Evolutionary conservation across 345 rosid species (phyloP), one percentile per base, ranked within the genome.

Genomic region (Combretum micranthum): DNA sequence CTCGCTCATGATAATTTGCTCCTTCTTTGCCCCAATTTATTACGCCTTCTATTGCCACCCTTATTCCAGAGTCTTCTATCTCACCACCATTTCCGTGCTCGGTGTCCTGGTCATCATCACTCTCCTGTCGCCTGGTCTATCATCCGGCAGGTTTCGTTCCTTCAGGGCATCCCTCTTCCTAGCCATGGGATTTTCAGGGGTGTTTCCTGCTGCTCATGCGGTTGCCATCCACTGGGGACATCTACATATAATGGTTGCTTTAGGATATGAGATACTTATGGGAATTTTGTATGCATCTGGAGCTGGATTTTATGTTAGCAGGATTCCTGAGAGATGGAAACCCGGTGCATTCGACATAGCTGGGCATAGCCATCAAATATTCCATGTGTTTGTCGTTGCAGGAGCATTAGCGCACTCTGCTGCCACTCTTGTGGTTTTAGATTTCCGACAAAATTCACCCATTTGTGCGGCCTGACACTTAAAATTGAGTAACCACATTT

Each of bases 291-390:
- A 90, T 22, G 82, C 80, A 39, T 72, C 68, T 0, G 99, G 99
- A 44, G 96, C 81, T 1, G 83, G 66, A 13, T 77, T 93, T 65
- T 87, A 90, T 4, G 74, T 85, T 9, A 63, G 74, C 44, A 80
- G 97, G 53, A 66, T 93, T 61, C 97, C 97, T 0, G 97, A 90
- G 63, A 73, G 84, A 55, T 93, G 97, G 97, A 85, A 81, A 65
- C 99, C 99, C 0, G 95, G 99, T 0, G 80, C 86, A n/a, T 94
- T 94, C 15, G 99, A 94, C 57, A 78, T 87, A 43, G 93, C 85
- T 20, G 96, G 99, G 48, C 99, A 94, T 53, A 94, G 95, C 58
- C 99, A 94, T 57, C 99, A 90, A 77, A 87, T 94, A 49, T 94
- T 90, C 71, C 96, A 94, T 44, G 85, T 90, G 62, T 81, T 87